Evolutionary conservation across 495 filamentous ascomycete species (phyloP).

Genomic region (Xylaria sp.): DNA sequence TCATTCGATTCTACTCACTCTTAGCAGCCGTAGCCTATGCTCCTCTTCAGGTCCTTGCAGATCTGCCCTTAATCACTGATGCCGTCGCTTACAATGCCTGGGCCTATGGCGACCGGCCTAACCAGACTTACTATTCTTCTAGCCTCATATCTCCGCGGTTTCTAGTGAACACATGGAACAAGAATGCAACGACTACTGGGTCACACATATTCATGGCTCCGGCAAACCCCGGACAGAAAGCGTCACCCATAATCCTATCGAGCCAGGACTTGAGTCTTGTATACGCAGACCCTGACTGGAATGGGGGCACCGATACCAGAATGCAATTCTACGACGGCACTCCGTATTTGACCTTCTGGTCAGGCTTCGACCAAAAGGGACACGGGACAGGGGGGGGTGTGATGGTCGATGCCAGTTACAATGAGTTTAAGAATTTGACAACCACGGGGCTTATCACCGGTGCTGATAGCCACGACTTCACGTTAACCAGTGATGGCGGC

Average conservation of each 20-base stretch:
- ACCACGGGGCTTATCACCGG: conserved; percentile 25
- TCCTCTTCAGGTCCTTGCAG: conserved; percentile 12
- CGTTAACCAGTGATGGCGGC: conserved; percentile 28
- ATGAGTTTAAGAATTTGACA: conserved; percentile 28
- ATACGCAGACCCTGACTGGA: conserved; percentile 30
- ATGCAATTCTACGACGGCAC: conserved; percentile 30
- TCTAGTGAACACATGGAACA: conserved; percentile 44
- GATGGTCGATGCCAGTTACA: conserved; percentile 33
- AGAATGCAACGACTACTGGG: conserved; percentile 44
- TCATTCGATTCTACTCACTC: conserved; percentile 1
- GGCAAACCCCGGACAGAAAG: conserved; percentile 15
- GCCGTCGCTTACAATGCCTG: conserved; percentile 41
- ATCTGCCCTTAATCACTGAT: conserved; percentile 26
- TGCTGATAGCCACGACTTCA: conserved; percentile 36
- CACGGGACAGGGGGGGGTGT: conserved; percentile 30
- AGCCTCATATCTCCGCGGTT: conserved; percentile 46
- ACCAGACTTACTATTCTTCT: conserved; percentile 49
- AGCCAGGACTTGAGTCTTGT: conserved; percentile 33
- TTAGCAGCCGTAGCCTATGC: neutral
- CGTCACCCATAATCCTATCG: conserved; percentile 28
- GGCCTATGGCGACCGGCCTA: conserved; percentile 46
- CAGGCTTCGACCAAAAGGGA: conserved; percentile 27
- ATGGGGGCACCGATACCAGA: conserved; percentile 28
- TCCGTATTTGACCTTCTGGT: conserved; percentile 36
- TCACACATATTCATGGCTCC: conserved; percentile 48